Base-by-base conservation (phyloP, 2,329 filamentous ascomycete genomes). In the Lachnellula suecica region DNA sequence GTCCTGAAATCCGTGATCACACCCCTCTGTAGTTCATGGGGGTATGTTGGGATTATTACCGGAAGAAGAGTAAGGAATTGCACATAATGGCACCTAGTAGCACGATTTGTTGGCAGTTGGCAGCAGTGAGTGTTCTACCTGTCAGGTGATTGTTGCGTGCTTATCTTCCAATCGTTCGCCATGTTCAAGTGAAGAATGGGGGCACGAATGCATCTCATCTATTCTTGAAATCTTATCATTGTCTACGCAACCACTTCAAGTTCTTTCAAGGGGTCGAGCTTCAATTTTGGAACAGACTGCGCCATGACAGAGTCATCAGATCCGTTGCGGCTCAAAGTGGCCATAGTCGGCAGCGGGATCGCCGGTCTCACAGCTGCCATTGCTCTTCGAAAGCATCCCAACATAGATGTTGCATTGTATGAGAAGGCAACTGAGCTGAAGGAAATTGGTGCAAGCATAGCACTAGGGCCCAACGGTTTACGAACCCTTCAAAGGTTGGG, bases 371-470 rank as follows among this genome's bases (percentile, higher is more conserved):
- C 67, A 2, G 63, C 68, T 3, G 68, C 70, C 2, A 70, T 73
- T 42, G 69, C 67, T 2, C 59, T 71, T 0, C 54, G 57, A 7
- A 51, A 64, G 25, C 65, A 60, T 46, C 59, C 68, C 8, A 46
- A 59, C 20, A 64, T 70, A 37, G 60, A 68, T 44, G 64, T 70
- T 8, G 62, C 63, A 41, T 54, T 73, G 13, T 73, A 69, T 44
- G 71, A 72, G 45, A 62, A 64, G 46, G 69, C 70, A 2, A 60
- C 54, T 1, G 54, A 67, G 52, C 54, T 73, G 27, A 64, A 62
- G 46, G 71, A 72, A 51, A 68, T 72, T 11, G 70, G 71, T 9
- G 70, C 70, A 4, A 69, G 66, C 25, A 71, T 72, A 19, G 69
- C 68, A 5, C 51, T 73, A 10, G 68, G 68, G 1, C 70, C 71